Base-by-base conservation (phyloP, 208 protist genomes). In the Crithidia acanthocephali region DNA sequence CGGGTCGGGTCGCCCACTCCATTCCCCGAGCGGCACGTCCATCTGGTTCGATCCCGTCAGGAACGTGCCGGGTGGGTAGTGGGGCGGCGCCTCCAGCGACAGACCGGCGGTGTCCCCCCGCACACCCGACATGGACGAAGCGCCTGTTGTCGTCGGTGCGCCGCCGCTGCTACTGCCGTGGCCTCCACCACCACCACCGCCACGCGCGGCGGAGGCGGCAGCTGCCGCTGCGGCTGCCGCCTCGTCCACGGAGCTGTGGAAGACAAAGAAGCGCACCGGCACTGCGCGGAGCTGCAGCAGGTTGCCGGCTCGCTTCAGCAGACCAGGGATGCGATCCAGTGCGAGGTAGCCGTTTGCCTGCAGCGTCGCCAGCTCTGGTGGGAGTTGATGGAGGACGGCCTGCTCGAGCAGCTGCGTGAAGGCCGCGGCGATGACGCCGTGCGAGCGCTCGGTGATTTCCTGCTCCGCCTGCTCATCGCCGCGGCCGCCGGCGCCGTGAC, bases 181-280 rank as follows among this genome's bases (percentile, higher is more conserved):
- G 42, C 65, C 8, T 22, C 16, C 44, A 13, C 42, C 28, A 35
- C n/a, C 44, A 40, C 33, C 30, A 15, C 42, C 28, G 40, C 27
- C 44, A 32, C 47, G 32, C 23, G 60, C 40, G 20, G 62, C 59
- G 5, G 64, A 1, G 22, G 51, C 20, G 30, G 40, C 44, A 11
- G 67, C 58, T 3, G 62, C 62, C 2, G 57, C 32, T 15, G 55
- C 62, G 2, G 50, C 59, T 5, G 22, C n/a, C 9, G 58, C 68
- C 15, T 72, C 67, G 28, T 85, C 85, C 6, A 72, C 78, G 23
- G 87, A 85, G 76, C 83, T 93, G 78, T 95, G 90, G 51, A 95
- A 74, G 9, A 95, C 87, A 74, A 95, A 95, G 64, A 87, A 83
- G 4, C 90, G 83, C 28, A 95, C 90, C 25, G 90, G 90, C 13